Evolutionary conservation across 768 basidiomycete genomes (phyloP).

Genomic region (Panaeolus papilionaceus): DNA sequence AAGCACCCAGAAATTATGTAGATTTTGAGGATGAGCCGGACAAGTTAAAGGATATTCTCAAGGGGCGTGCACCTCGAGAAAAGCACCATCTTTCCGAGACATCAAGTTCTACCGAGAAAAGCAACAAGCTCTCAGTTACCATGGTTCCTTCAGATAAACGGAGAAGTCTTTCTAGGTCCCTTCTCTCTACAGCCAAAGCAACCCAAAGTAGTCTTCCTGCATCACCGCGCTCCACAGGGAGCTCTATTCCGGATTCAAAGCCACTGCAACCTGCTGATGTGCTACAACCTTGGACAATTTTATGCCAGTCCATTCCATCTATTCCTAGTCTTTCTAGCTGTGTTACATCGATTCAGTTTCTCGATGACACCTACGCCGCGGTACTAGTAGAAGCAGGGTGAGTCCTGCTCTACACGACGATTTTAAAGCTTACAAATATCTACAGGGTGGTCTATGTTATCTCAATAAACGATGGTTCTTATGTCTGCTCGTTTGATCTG

Average conservation of each 20-base stretch:
- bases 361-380: slow-evolving; percentile 49
- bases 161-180: slow-evolving; percentile 46
- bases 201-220: slow-evolving; percentile 47
- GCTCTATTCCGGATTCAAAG: not conserved
- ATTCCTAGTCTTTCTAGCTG: slow-evolving; percentile 42
- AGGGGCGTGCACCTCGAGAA: slow-evolving; percentile 54
- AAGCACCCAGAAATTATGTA: slow-evolving; percentile 80
- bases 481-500: slow-evolving; percentile 16
- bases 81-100: slow-evolving; percentile 33
- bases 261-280: slow-evolving; percentile 1
- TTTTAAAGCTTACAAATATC: not conserved
- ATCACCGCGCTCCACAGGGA: slow-evolving; percentile 33
- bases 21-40: slow-evolving; percentile 85
- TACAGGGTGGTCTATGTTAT: slow-evolving; percentile 61
- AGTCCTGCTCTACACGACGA: slow-evolving; percentile 28
- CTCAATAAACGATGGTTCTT: slow-evolving; percentile 56
- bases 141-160: slow-evolving; percentile 32
- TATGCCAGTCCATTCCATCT: slow-evolving; percentile 57
- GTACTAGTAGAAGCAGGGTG: slow-evolving; percentile 74
- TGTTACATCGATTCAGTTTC: slow-evolving; percentile 52
- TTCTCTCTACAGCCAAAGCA: slow-evolving; percentile 52
- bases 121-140: slow-evolving; percentile 30
- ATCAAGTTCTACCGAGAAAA: slow-evolving; percentile 24
- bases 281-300: slow-evolving; percentile 36
- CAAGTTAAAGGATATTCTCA: slow-evolving; percentile 76